Base-by-base conservation (phyloP, 495 filamentous ascomycete genomes). In the Annulohypoxylon nitens region DNA sequence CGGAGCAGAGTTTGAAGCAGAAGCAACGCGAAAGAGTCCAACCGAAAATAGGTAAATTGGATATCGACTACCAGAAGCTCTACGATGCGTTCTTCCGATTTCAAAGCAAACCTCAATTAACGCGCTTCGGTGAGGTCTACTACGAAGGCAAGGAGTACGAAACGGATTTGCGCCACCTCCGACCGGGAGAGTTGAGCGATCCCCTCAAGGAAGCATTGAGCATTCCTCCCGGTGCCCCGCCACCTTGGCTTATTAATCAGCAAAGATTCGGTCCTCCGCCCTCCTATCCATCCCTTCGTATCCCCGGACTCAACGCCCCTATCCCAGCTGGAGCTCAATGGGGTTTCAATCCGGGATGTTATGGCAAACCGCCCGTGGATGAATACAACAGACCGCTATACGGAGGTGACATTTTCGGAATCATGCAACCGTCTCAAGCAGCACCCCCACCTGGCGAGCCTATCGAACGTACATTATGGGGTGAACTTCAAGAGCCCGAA, bases 121-220 rank as follows among this genome's bases (percentile, higher is more conserved):
- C 96, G 47, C 89, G 94, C 18, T 98, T 97, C 76, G 96, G 96
- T 30, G 96, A 99, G 80, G 94, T 98, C 16, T 99, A 99, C 81
- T 98, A 97, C 78, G 96, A 99, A 76, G 96, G 96, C 73, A 99
- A 99, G 78, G 96, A 99, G 81, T 97, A 93, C 79, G 96, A 99
- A 81, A 97, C 95, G 5, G 97, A 98, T 82, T 86, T 97, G 53
- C 89, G 90, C 72, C 93, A 97, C 82, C 86, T 97, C 54, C 90
- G 93, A 60, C 93, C 97, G 3, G 96, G 96, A 39, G 95, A 98
- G 75, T 79, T 98, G 51, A 96, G 92, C 73, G 92, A 97, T 37
- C 92, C 94, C 73, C 84, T 98, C 50, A 94, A 93, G 75, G 96
- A 98, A 73, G 95, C 96, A 14, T 86, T 99, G 2, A 96, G 93